These are phyloP conservation scores for Phialophora macrospora DNA, from an alignment of 2,329 filamentous ascomycete genomes.

Conservation along the genomic window DNA sequence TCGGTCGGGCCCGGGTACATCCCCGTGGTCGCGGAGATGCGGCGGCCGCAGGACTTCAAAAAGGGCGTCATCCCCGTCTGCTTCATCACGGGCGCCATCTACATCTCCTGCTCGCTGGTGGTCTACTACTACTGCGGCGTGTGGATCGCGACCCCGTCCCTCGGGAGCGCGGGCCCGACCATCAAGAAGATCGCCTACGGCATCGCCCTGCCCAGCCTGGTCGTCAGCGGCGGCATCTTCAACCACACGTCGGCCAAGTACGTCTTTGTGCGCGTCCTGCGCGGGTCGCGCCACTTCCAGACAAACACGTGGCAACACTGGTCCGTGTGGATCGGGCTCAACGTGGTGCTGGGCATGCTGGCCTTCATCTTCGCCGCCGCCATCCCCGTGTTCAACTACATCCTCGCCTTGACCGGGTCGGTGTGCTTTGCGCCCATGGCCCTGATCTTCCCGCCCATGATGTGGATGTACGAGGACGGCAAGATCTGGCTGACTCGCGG, in stretches of 20 bases:
- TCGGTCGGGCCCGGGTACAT: slow-evolving; percentile 45
- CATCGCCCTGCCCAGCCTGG: slow-evolving; percentile 44
- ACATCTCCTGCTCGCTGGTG: slow-evolving; percentile 47
- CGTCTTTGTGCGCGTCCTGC: slow-evolving; percentile 60
- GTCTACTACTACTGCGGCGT: slow-evolving; percentile 56
- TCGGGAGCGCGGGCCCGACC: slow-evolving; percentile 51
- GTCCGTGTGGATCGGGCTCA: slow-evolving; percentile 53
- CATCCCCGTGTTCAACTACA: slow-evolving; percentile 61
- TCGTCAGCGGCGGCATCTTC: slow-evolving; percentile 39
- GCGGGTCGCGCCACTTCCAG: slow-evolving; percentile 58
- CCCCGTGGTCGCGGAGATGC: slow-evolving; percentile 49
- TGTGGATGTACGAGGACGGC: slow-evolving; percentile 56
- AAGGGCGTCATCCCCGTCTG: slow-evolving; percentile 45
- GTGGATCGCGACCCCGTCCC: slow-evolving; percentile 54
- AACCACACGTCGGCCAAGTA: slow-evolving; percentile 59
- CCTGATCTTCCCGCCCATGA: slow-evolving; percentile 54
- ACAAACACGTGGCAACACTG: slow-evolving; percentile 58
- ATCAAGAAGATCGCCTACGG: slow-evolving; percentile 56
- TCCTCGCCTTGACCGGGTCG: slow-evolving; percentile 56
- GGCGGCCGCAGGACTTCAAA: slow-evolving; percentile 44
- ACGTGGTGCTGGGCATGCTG: slow-evolving; percentile 6
- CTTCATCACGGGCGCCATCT: slow-evolving; percentile 43
- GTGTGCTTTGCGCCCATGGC: slow-evolving; percentile 59
- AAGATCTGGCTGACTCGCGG: not conserved
- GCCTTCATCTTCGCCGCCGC: slow-evolving; percentile 57